Base-by-base conservation (phyloP, 2,329 filamentous ascomycete species). In the Xylaria sp. region DNA sequence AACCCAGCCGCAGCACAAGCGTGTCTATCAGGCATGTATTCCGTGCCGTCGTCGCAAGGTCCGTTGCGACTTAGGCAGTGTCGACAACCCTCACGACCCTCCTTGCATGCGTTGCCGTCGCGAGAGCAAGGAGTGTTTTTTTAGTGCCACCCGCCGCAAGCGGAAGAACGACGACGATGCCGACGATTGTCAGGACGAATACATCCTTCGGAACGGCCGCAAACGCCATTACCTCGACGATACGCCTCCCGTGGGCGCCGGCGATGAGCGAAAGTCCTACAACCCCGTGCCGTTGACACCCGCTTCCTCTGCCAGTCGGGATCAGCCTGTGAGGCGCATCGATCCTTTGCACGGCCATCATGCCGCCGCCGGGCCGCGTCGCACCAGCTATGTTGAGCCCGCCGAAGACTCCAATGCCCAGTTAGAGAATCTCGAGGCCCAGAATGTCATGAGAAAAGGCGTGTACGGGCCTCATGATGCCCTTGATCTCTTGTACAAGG, bases 101-200 rank as follows among this genome's bases (percentile, higher is more conserved):
- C 94, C 94, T 2, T 99, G 94, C 74, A 90, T 93, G 61, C 87
- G 94, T 71, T 99, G 94, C 74, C 88, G 92, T 56, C 87, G 94
- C 67, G 94, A 99, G 79, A 91, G 88, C 78, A 97, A 97, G 75
- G 89, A 96, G 70, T 99, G 94, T 79, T 96, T 89, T 81, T 99
- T 99, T 79, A 96, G 92, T 63, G 91, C 92, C 18, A 97, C 92
- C 37, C 84, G 94, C 54, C 87, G 94, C 71, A 97, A 97, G 85
- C 86, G 92, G 72, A 95, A 94, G 80, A 82, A 82, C 52, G 84
- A 80, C 66, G 79, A 89, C 66, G 83, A 89, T 65, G 81, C 78
- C 42, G 80, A 77, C 18, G 81, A 82, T 56, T 75, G 74, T 34
- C 78, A 78, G 59, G 83, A 85, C 67, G 87, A 91, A 64, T 90